Evolutionary conservation across 208 protist species (phyloP), one percentile per base, ranked within the genome.

Genomic region (Novymonas esmeraldas): DNA sequence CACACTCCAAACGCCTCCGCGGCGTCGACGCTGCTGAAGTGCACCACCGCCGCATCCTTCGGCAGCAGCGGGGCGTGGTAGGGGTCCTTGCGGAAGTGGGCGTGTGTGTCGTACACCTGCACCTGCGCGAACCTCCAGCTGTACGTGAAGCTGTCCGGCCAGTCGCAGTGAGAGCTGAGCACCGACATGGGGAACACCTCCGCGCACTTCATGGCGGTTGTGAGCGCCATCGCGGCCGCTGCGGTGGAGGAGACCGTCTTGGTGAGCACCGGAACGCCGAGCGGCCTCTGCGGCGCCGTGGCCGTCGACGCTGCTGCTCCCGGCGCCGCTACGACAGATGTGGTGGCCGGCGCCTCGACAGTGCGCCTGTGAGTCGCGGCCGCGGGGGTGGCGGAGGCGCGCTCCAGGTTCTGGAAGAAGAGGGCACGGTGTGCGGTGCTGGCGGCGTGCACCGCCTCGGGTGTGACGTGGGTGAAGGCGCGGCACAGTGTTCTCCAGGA

Each of bases 41-140:
- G 69, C 62, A 93, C 64, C 20, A 87, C 67, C 7, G 84, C 82
- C 6, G 78, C 65, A 46, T 93, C 77, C 48, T 87, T 86, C 9
- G 74, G 48, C 31, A 96, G 70, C 26, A 94, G 73, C n/a, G 87
- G 85, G 4, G 90, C 90, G 67, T 96, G 88, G 42, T 78, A 85
- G 18, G 90, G 90, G 60, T 96, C 90, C 4, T 89, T 50, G 20
- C 42, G 75, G 78, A 90, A 90, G 74, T 88, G 77, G 4, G 64
- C n/a, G 51, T 73, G 80, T 14, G 64, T 58, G 48, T 58, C 49
- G 52, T 93, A 82, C 26, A 66, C 55, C 70, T 92, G 87, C 33
- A 36, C 46, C 64, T 77, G 73, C 31, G 90, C 82, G 42, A 74
- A 65, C 22, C 24, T 68, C 85, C 84, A 92, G 61, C 73, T 73